Base-by-base conservation (phyloP, 139 green algal genomes). In the Chlorella sp. region DNA sequence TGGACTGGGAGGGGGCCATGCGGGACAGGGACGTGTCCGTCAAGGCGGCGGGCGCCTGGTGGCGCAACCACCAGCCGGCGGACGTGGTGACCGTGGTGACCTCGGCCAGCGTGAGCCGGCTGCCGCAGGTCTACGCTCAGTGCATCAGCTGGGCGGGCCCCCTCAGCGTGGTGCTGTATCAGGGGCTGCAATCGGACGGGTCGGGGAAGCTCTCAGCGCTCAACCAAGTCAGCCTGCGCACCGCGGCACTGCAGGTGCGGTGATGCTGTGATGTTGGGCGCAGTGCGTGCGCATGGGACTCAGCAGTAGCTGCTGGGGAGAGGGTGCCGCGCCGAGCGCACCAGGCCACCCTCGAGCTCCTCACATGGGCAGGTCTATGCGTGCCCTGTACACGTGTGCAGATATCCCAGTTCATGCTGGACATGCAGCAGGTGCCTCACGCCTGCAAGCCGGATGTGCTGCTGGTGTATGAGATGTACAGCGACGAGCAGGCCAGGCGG, bases 381-480 rank as follows among this genome's bases (percentile, higher is more conserved):
- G n/a, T n/a, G n/a, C n/a, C n/a, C n/a, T n/a, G n/a, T n/a, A n/a
- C n/a, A n/a, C n/a, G n/a, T n/a, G n/a, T 55, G 42, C 70, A 75
- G 70, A 30, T 75, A 10, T 33, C 31, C 31, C 6, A 67, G n/a
- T 31, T 75, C 29, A 33, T 69, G 32, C 14, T 24, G 24, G 70
- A 75, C 20, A 26, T 68, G 4, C 36, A 75, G 34, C 60, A 73
- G 5, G 70, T 67, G 10, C 70, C 51, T 23, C 5, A 4, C 14
- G 70, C 70, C 50, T 75, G 70, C 70, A 51, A 75, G 51, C 51
- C 65, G 51, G 70, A 75, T 59, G 27, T 75, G 31, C 67, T 75
- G 33, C 55, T 75, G 6, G 51, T 59, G 31, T 69, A 67, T 33
- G 70, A 75, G 70, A 17, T 76, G 2, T 76, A 55, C 42, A 55